A percentile compares a stretch with the other conserved stretches of the same genome.
Conservation (phyloP, 106 monocot genomes). For the Phalaenopsis equestris region DNA sequence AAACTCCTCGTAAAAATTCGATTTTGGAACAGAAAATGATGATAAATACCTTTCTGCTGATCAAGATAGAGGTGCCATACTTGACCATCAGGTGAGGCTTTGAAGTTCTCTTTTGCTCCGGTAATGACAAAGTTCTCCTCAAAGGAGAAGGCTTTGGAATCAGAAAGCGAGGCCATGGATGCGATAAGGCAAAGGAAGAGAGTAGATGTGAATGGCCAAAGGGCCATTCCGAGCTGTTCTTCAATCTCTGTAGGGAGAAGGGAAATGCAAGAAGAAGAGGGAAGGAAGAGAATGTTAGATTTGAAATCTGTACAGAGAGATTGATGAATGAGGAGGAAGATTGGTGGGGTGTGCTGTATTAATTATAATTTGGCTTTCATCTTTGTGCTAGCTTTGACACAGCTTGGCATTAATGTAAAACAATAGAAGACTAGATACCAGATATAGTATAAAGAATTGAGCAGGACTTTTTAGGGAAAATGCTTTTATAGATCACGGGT, state of each 20-base stretch:
- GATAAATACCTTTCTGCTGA: conserved; percentile 52
- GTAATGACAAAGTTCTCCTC: conserved; percentile 68
- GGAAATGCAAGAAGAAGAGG: not conserved
- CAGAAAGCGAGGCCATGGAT: conserved; percentile 6
- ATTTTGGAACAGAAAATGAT: not conserved
- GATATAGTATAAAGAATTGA: too few relatives aligned
- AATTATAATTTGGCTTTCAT: not conserved
- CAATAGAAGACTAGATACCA: too few relatives aligned
- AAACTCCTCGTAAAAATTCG: not conserved
- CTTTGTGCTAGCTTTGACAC: too few relatives aligned
- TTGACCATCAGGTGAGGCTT: conserved; percentile 76
- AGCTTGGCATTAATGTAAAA: too few relatives aligned
- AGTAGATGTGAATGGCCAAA: not conserved
- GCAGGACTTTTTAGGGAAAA: too few relatives aligned
- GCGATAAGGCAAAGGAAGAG: conserved; percentile 15
- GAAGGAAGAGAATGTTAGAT: not conserved
- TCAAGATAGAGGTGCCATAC: conserved; percentile 75
- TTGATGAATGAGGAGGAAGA: not conserved
- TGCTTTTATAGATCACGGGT: too few relatives aligned
- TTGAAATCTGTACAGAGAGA: not conserved
- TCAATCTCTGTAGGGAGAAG: not conserved
- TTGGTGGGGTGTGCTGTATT: not conserved
- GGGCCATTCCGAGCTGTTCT: not conserved
- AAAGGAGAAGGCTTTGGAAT: conserved; percentile 38
- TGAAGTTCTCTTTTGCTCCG: conserved; percentile 71